Base-by-base conservation (phyloP, 768 basidiomycete genomes). In the Xerocomellus chrysenteron region DNA sequence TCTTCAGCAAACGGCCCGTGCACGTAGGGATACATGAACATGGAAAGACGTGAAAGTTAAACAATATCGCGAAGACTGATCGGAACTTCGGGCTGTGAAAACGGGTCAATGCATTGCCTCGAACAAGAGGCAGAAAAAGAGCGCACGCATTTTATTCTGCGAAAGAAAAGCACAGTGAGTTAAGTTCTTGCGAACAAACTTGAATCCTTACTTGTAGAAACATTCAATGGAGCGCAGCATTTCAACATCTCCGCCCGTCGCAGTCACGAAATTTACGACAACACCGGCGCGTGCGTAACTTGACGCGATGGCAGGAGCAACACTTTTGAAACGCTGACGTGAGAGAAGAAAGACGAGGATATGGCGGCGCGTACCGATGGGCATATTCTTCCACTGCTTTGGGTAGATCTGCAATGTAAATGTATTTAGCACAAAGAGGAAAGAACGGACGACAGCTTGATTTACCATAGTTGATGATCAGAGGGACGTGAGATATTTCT, bases 201-300 rank as follows among this genome's bases (percentile, higher is more conserved):
- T 36, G 37, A 32, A 70, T 73, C 57, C 83, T 62, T 62, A 92
- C 92, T 93, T 93, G 82, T 96, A 98, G 77, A 94, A 96, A 81
- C 94, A 96, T 79, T 98, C 96, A 80, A 98, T 98, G 64, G 91
- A 92, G 68, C 96, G 84, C 59, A 98, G 78, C 94, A 98, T 97
- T 77, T 98, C 96, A 53, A 98, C 95, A 71, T 98, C 96, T 41
- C 94, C 95, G 32, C 95, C 94, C 14, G 94, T 94, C 52, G 95
- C 96, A 54, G 95, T 97, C 59, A 98, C 95, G 65, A 98, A 94
- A 73, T 96, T 98, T 68, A 99, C 82, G 57, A 97, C 82, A 51
- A 98, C 90, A 30, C 96, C 97, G 53, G 93, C 89, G 50, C 93
- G 87, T 40, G 87, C 82, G 69, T 92, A 89, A 72, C 78, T 75